Evolutionary conservation across 1,139 yeast genomes (phyloP), one percentile per base, ranked within the genome.

Genomic region (Magnusiomyces fungicola): DNA sequence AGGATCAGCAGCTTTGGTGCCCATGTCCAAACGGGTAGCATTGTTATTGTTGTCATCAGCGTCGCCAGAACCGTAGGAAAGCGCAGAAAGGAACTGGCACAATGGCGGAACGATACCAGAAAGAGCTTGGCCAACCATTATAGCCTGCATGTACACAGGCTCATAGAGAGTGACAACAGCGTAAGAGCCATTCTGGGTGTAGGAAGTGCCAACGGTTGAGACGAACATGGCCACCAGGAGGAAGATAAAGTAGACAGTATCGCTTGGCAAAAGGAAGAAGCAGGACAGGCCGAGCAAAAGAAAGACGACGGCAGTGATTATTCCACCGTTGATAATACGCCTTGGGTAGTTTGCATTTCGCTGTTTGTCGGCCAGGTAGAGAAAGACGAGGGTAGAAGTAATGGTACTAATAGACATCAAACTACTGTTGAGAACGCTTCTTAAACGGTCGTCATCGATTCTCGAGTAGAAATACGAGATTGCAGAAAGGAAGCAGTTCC

Each of bases 81-180:
- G 45, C 63, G 65, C 75, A 1, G 90, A 78, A 1, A 79, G 47
- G 45, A 90, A 80, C 48, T 89, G 71, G 0, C 95, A 83, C 16
- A 83, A 66, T 0, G 96, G 80, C 0, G 97, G 97, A 46, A 90
- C 69, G 0, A 90, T 95, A 0, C 97, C 97, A 0, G 97, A 89
- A 14, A 90, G 71, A 0, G 96, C 96, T 65, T 92, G 96, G 1
- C 98, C 98, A 4, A 89, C 89, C 85, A 92, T 86, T 3, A 85
- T 85, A 0, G 86, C 95, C 60, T 90, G 95, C 16, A 90, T 87
- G 62, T 81, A 87, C 2, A 79, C 74, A 2, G 88, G 78, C 1
- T 95, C 94, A 63, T 81, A 73, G 2, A 85, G 82, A 60, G 85
- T 86, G 2, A 86, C 94, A 30, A 87, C 74, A 1, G 97, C 95